Conservation (phyloP, 2,329 filamentous ascomycete genomes). For the Leptographium flavum region DNA sequence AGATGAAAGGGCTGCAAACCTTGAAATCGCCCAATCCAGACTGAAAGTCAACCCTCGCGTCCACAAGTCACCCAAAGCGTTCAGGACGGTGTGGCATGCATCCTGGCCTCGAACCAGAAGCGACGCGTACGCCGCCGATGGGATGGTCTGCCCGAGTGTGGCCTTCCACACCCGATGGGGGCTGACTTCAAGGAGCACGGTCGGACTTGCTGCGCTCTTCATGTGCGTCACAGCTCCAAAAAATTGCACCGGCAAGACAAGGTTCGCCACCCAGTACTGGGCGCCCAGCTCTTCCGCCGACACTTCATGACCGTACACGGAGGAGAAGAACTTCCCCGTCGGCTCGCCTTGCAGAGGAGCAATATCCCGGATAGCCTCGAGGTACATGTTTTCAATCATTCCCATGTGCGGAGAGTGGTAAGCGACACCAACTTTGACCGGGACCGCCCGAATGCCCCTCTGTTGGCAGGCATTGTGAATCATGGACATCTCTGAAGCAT, state of each 20-base stretch:
- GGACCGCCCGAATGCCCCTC: slow-evolving; percentile 1
- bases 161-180: slow-evolving; percentile 10
- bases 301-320: slow-evolving; percentile 11
- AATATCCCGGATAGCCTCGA: slow-evolving; percentile 2
- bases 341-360: background rate
- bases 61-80: slow-evolving; percentile 9
- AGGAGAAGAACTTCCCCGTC: slow-evolving; percentile 10
- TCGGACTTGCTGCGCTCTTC: slow-evolving; percentile 4
- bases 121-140: slow-evolving; percentile 6
- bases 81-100: slow-evolving; percentile 4
- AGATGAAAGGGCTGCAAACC: background rate
- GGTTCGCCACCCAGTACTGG: slow-evolving; percentile 21
- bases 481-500: slow-evolving; percentile 1
- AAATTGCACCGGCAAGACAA: slow-evolving; percentile 21
- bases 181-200: slow-evolving; percentile 10
- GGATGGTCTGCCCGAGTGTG: slow-evolving; percentile 5
- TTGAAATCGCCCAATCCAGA: slow-evolving; percentile 5
- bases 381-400: slow-evolving; percentile 10
- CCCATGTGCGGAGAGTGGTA: slow-evolving; percentile 19
- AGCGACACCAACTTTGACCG: slow-evolving; percentile 14
- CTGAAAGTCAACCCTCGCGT: slow-evolving; percentile 1
- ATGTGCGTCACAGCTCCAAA: slow-evolving; percentile 13
- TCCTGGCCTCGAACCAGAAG: slow-evolving; percentile 4
- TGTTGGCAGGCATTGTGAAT: slow-evolving; percentile 7
- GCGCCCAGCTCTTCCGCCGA: slow-evolving; percentile 5